Evolutionary conservation across 495 filamentous ascomycete species (phyloP), one percentile per base, ranked within the genome.

Genomic region (Neurospora sublineolata): DNA sequence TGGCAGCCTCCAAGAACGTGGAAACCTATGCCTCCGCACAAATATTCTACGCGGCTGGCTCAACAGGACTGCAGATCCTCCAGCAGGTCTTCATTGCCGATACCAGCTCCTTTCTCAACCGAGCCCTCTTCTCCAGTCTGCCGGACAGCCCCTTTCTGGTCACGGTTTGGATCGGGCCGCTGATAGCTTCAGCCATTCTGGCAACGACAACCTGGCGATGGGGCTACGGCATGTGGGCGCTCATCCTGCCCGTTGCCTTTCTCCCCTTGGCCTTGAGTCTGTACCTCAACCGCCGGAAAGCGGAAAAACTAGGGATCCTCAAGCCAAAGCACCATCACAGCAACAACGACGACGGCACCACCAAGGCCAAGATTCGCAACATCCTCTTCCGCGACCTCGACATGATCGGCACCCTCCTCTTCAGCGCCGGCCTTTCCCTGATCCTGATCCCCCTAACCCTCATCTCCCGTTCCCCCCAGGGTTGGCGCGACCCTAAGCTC

Each of bases 391-490:
- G 84, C 69, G 85, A 90, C 69, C 89, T 92, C 71, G 89, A 92
- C 76, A 74, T 75, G 41, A 71, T 87, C 42, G 90, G 90, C 67
- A 83, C 87, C 4, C 33, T 89, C 11, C 77, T 91, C 11, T 73
- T 91, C 37, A 84, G 83, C 73, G 84, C 82, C 18, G 88, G 86
- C 20, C 85, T 91, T 70, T 79, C 86, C 11, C 82, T 92, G 11
- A 84, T 92, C 77, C 85, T 92, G 33, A 83, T 91, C 23, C 89
- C 90, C 1, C 83, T 92, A 70, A 88, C 83, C 67, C 78, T 92
- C 42, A 78, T 82, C 46, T 83, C 82, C 38, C 82, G 82, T 42
- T 81, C 84, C 9, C 77, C 80, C 1, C 76, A 83, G 14, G 81
- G 82, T 58, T 92, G 89, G 83, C 73, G 80, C 10, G 84, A 85